A percentile compares a stretch with the other conserved stretches of the same genome.
phyloP scores from a whole-genome alignment of 2,329 filamentous ascomycete species.

The Podosphaera aphanis region DNA sequence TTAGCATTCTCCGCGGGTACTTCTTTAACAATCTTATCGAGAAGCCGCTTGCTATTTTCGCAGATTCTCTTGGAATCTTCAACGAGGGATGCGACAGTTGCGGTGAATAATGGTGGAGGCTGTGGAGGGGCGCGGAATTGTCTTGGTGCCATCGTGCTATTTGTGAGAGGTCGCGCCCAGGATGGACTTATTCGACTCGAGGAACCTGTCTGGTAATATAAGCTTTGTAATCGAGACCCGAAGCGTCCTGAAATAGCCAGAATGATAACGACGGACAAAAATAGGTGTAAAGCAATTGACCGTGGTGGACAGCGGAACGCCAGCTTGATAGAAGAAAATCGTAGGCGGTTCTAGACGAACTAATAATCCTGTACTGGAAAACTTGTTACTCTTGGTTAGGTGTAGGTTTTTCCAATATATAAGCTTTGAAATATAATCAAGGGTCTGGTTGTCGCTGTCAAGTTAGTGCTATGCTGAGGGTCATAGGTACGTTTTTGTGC shows the following conservation, averaged over 20 bases:
- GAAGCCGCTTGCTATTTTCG: slow-evolving; percentile 17
- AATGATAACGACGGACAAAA: slow-evolving; percentile 31
- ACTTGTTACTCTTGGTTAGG: no score
- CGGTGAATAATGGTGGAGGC: slow-evolving; percentile 53
- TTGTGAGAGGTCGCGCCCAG: slow-evolving; percentile 17
- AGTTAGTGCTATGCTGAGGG: no score
- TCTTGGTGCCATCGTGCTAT: slow-evolving; percentile 37
- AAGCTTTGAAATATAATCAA: no score
- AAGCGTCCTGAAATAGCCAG: slow-evolving; percentile 33
- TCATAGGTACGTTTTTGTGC: no score
- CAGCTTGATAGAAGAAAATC: slow-evolving; percentile 14
- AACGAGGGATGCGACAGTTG: slow-evolving; percentile 45
- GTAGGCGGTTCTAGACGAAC: not conserved
- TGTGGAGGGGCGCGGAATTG: slow-evolving; percentile 55
- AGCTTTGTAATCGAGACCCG: slow-evolving; percentile 27
- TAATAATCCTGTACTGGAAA: no score
- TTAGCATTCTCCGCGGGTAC: slow-evolving; percentile 26
- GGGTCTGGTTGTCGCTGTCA: no score
- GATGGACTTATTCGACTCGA: slow-evolving; percentile 4
- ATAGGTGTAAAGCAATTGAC: slow-evolving; percentile 24
- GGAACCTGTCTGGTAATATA: slow-evolving; percentile 31
- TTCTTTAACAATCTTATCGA: slow-evolving; percentile 27
- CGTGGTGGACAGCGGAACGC: slow-evolving; percentile 20
- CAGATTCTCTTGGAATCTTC: slow-evolving; percentile 43
- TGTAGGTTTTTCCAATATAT: no score